Base-by-base conservation (phyloP, 2,329 filamentous ascomycete species). In the Venturia effusa region DNA sequence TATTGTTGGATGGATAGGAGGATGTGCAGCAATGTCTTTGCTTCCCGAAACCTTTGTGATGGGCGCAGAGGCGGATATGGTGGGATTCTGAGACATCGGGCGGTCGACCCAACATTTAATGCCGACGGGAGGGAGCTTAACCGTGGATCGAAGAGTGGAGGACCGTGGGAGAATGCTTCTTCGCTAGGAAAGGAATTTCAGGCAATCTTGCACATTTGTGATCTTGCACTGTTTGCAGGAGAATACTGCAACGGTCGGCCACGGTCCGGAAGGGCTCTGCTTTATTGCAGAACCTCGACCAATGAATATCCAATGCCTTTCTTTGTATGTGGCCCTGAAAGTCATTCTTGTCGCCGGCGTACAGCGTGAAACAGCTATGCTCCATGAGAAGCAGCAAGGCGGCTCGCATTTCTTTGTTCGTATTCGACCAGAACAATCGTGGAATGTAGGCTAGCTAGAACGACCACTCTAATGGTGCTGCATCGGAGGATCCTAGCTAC, bases 31-130 rank as follows among this genome's bases (percentile, higher is more conserved):
- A 32, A 61, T 41, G 59, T 61, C 34, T 54, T 62, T 62, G 40
- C 61, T 54, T 62, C 41, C 61, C 61, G 41, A 54, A 62, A 37
- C 61, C 17, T 37, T 62, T 27, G 32, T 54, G 13, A 19, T 32
- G 27, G 61, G 40, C 39, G 24, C 19, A 39, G 61, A 19, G 17
- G 41, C 27, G 61, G 40, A 45, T 37, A 34, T 62, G 34, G 40
- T 62, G 30, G 40, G 30, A 45, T 45, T 41, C 27, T 41, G 59
- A 45, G 59, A 61, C 59, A 61, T 45, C 34, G 40, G 40, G 41
- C 34, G 51, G 27, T 57, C 27, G 51, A 34, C 27, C 15, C 51
- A 57, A 30, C 51, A 57, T 57, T 37, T 57, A 57, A 57, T 34
- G 48, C 48, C 24, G 13, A 54, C 48, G 8, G 48, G 17, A 32